These are phyloP conservation scores for thale cress (Arabidopsis thaliana) DNA, from an alignment of 345 rosid species.

Conservation along the genomic window TAIR10.1 NC_003074.8:23433001-23433500, in stretches of 20 bases:
- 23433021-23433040: slow-evolving; percentile 88
- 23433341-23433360: slow-evolving; percentile 80
- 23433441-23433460: not conserved
- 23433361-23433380: slow-evolving; percentile 34
- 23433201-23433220: slow-evolving; percentile 82
- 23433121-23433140: slow-evolving; percentile 12
- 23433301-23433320: slow-evolving; percentile 87
- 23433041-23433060: slow-evolving; percentile 93
- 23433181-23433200: slow-evolving; percentile 75
- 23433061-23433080: slow-evolving; percentile 99
- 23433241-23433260: slow-evolving; percentile 96
- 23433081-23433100: slow-evolving; percentile 61
- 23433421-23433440: slow-evolving; percentile 7
- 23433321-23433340: slow-evolving; percentile 83
- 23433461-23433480: slow-evolving; percentile 9
- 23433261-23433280: slow-evolving; percentile 92
- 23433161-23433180: slow-evolving; percentile 93
- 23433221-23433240: slow-evolving; percentile 97
- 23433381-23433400: slow-evolving; percentile 20
- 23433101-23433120: slow-evolving; percentile 28
- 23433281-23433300: slow-evolving; percentile 76
- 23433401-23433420: slow-evolving; percentile 5
- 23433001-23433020: slow-evolving; percentile 96
- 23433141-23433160: slow-evolving; percentile 40
- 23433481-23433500: slow-evolving; percentile 7